Evolutionary conservation across 768 basidiomycete species (phyloP), one percentile per base, ranked within the genome.

Genomic region (Lyophyllum atratum): DNA sequence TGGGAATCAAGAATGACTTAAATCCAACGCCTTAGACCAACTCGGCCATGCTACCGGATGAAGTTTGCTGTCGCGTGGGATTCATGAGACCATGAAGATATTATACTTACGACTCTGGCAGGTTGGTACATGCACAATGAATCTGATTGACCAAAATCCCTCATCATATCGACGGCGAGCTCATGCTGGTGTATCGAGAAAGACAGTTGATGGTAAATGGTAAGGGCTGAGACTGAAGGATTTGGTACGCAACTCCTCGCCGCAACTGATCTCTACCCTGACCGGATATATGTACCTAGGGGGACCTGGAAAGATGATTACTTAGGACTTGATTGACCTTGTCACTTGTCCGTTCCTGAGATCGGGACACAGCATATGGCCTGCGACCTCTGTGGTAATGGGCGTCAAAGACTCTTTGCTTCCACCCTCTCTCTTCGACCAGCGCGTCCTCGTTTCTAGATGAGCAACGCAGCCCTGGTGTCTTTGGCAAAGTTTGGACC

Each of bases 1-100:
- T 87, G 86, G 87, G 86, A 89, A 81, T 84, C 87, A 86, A 77
- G 72, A 67, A 61, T 44, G 66, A 67, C 88, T 89, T 90, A 90
- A 90, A 88, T 87, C 88, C 87, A 87, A 89, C 88, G 85, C 88
- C 88, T 89, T 90, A 89, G 86, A 89, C 87, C 88, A 79, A 87
- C 88, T 90, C 88, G 87, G 87, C 85, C 88, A 90, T 85, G 82
- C 83, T 85, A 78, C 78, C 78, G 49, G 59, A 57, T 53, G 51
- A 31, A 49, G 54, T 0, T 1, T 0, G 0, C 15, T 43, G 31
- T 11, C 25, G 11, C 1, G 3, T 9, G 1, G 17, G 1, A 31
- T 3, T 0, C 17, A 24, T 17, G 6, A 44, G 43, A 39, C 11
- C 34, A 14, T 37, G 34, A 37, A 37, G 34, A 7, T 12, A 37